phyloP scores from a whole-genome alignment of 1,139 yeast species.

The Eremothecium gossypii region DNA sequence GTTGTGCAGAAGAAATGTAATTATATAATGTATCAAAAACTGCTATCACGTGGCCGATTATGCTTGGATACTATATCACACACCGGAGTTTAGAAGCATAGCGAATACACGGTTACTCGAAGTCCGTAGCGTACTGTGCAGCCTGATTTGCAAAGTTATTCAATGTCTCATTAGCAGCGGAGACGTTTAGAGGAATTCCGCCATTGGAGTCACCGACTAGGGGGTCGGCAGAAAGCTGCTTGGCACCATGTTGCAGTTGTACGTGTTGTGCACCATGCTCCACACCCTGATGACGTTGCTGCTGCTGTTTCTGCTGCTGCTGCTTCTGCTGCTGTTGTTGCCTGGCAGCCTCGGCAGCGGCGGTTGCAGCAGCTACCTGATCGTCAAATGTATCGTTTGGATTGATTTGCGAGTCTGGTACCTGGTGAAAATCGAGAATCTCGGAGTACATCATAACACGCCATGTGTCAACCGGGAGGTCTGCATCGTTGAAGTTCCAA shows the following conservation, averaged over 20 bases:
- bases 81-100: too few species aligned
- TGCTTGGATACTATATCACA: too few species aligned
- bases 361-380: conserved; percentile 31
- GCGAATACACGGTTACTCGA: conserved; percentile 14
- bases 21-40: too few species aligned
- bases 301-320: conserved; percentile 6
- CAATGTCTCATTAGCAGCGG: conserved; percentile 17
- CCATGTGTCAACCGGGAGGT: conserved; percentile 96
- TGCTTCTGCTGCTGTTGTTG: conserved; percentile 24
- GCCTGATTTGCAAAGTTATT: conserved; percentile 28
- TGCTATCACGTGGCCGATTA: too few species aligned
- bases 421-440: conserved; percentile 80
- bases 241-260: conserved; percentile 4
- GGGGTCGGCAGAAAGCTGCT: not conserved
- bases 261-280: conserved; percentile 1
- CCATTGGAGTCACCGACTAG: not conserved
- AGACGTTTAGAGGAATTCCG: not conserved
- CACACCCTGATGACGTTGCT: conserved; percentile 4
- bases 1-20: too few species aligned
- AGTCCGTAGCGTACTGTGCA: conserved; percentile 28
- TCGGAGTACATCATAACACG: conserved; percentile 98
- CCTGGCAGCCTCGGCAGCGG: conserved; percentile 28
- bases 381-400: conserved; percentile 29
- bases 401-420: conserved; percentile 30
- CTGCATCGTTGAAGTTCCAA: conserved; percentile 98